Evolutionary conservation across 2,329 filamentous ascomycete genomes (phyloP), one percentile per base, ranked within the genome.

Genomic region (Aspergillus sp.): DNA sequence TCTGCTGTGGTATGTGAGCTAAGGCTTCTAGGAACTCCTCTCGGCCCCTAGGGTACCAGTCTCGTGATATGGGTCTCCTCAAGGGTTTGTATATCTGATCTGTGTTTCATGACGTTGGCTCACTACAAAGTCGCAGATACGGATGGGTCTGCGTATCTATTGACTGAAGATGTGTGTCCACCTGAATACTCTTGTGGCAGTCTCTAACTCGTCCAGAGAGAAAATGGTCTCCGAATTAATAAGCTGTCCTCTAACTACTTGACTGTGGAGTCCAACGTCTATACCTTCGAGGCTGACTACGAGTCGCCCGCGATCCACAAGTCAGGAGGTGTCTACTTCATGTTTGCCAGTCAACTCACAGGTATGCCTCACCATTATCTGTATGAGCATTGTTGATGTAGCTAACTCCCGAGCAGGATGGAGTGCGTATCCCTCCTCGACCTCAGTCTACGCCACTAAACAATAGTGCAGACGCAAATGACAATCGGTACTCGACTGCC

Each of bases 401-500:
- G 26, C 26, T 30, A 30, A 30, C 26, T 30, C 22, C 22, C 3
- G 11, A 16, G 16, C 26, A 44, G 41, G 41, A 24, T 44, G 41
- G 41, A 16, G 41, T 44, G 11, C 2, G 11, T n/a, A 4, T 26
- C 11, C 20, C 26, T 30, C 10, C 20, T 24, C 7, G n/a, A 2
- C 3, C 16, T 43, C 4, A 22, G n/a, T 2, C 3, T 8, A 43
- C 16, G 16, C 11, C 33, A 9, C 41, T 47, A 5, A 48, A 19
- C 24, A 43, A 20, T 10, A 30, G 20, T 1, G 8, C 9, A 53
- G 53, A 40, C n/a, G 38, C 50, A 26, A 55, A 55, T 0, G 85
- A 87, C 63, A 88, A 88, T 61, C 75, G 80, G 32, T 85, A 86
- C 66, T 79, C 76, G 60, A 84, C 82, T 2, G 76, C 84, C 0